These are phyloP conservation scores for Penicillium canescens DNA, from an alignment of 495 filamentous ascomycete genomes.

Conservation along the genomic window DNA sequence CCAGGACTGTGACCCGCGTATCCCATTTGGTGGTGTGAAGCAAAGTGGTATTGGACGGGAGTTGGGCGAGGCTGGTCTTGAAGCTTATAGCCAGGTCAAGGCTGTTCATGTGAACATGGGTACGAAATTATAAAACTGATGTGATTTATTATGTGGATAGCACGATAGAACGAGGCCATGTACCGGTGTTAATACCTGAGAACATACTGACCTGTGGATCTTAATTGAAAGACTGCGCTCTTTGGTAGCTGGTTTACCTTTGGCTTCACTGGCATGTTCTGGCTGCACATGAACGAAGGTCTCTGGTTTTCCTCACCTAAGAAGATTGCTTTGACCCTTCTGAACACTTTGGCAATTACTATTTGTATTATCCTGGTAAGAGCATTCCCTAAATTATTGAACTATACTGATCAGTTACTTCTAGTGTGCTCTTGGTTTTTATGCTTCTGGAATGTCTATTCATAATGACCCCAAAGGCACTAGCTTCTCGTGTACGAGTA, in stretches of 20 bases:
- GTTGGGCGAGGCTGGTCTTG: slow-evolving; percentile 79
- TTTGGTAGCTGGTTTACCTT: not conserved
- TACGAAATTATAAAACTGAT: slow-evolving; percentile 19
- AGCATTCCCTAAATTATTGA: not conserved
- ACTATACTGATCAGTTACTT: not conserved
- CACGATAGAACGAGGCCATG: not conserved
- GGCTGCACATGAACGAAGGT: not conserved
- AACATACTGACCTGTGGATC: not conserved
- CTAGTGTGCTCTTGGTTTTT: not conserved
- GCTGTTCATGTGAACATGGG: slow-evolving; percentile 79
- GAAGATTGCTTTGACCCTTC: not conserved
- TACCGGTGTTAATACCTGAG: too few relatives aligned
- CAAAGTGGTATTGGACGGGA: slow-evolving; percentile 91
- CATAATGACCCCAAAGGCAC: not conserved
- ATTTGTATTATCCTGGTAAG: not conserved
- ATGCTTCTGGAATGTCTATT: not conserved
- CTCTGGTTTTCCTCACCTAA: not conserved
- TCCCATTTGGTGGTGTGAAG: slow-evolving; percentile 93
- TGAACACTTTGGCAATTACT: not conserved
- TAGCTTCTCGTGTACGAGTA: not conserved
- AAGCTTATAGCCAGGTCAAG: slow-evolving; percentile 76
- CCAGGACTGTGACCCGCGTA: slow-evolving; percentile 67
- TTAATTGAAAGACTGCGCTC: not conserved
- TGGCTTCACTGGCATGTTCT: not conserved
- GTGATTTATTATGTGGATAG: not conserved